Base-by-base conservation (phyloP, 2,329 filamentous ascomycete genomes). In the Tolypocladium guangdongense region DNA sequence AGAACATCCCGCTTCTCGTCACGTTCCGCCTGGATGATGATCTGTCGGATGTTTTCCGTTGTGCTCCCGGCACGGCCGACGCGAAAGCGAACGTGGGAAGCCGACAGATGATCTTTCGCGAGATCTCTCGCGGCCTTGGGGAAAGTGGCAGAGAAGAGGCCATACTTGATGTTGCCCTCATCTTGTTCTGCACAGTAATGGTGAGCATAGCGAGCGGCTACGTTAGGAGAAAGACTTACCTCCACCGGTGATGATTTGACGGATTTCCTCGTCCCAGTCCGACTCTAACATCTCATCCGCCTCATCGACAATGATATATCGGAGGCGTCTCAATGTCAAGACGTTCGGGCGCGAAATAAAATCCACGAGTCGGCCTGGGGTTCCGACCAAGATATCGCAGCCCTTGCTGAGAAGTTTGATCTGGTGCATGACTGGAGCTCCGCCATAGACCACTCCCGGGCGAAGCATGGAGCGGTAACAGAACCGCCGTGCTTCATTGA, bases 111-210 rank as follows among this genome's bases (percentile, higher is more conserved):
- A 32, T 87, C 77, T 55, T 82, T 83, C 12, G 91, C 92, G 16
- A 97, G 72, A 27, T 86, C 77, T 33, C 90, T 88, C 58, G 88
- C 83, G 0, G 74, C 74, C 72, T 87, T 90, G 41, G 91, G 89
- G 69, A 99, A 97, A 0, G 93, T 97, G 1, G 93, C 93, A 0
- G 90, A 96, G 68, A 97, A 97, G 74, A 99, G 86, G 70, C 95
- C 78, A 67, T 83, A 85, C 53, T 77, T 80, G 61, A 84, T 71
- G 57, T 80, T 79, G 3, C 78, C 90, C 54, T 87, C 83, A 56
- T 96, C 82, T 60, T 95, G 73, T 69, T 83, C 78, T 96, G 73
- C 75, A 54, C 12, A 7, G 36, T 22, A 46, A 32, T 30, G 6
- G 20, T 49, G 5, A 53, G 35, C 12, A 30, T 10, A 3, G 27